Evolutionary conservation across 345 rosid species (phyloP).

Genomic region (Isatis tinctoria): DNA sequence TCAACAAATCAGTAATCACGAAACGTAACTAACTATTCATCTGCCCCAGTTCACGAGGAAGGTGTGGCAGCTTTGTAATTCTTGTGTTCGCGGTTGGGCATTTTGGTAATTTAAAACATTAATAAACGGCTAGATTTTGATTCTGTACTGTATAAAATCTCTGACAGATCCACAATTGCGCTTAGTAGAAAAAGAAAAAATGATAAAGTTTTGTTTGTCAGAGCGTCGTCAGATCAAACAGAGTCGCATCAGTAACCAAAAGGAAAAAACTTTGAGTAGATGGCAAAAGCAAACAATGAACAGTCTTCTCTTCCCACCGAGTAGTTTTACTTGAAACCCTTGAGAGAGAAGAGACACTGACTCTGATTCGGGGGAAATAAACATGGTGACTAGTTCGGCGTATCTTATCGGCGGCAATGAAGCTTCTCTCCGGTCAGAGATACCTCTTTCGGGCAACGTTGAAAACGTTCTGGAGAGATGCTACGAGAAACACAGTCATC

Average conservation of each 20-base stretch:
- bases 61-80: not conserved
- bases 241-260: not conserved
- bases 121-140: not conserved
- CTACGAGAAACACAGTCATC: slow-evolving; percentile 24
- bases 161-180: not conserved
- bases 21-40: no score
- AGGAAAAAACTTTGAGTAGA: not conserved
- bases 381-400: not conserved
- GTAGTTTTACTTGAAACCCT: not conserved
- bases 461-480: slow-evolving; percentile 35
- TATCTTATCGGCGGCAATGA: not conserved
- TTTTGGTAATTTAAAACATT: not conserved
- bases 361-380: no score
- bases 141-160: not conserved
- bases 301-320: not conserved
- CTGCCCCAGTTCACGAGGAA: no score
- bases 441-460: slow-evolving; percentile 29
- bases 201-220: not conserved
- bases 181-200: not conserved
- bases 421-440: slow-evolving; percentile 5
- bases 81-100: not conserved
- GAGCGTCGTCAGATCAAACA: not conserved
- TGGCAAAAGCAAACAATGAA: not conserved
- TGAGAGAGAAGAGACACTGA: not conserved
- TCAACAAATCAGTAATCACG: no score